Evolutionary conservation across 768 basidiomycete species (phyloP).

Genomic region (Boletus fagicola): DNA sequence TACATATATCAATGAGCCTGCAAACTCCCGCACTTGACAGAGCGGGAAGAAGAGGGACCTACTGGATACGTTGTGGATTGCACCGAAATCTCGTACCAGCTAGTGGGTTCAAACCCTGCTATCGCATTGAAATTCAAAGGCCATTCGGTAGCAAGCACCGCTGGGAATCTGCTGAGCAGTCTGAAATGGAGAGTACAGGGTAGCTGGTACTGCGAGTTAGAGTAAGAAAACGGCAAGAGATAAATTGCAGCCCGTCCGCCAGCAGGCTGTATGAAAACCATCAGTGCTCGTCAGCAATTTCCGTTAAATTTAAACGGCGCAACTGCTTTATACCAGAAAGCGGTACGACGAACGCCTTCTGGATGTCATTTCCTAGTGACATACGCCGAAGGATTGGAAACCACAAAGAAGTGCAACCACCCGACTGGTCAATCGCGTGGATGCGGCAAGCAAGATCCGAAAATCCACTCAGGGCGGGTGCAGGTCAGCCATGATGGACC

Average conservation of each 20-base stretch:
- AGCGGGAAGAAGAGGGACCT: not conserved
- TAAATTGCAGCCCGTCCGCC: slow-evolving; percentile 1
- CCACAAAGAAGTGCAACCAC: not conserved
- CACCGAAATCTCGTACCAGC: not conserved
- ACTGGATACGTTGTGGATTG: not conserved
- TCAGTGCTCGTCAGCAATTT: slow-evolving; percentile 21
- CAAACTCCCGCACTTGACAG: not conserved
- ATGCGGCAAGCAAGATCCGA: not conserved
- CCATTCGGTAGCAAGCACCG: slow-evolving; percentile 2
- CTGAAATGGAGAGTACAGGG: not conserved
- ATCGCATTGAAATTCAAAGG: not conserved
- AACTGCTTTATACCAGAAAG: slow-evolving; percentile 11
- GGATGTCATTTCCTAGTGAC: slow-evolving; percentile 3
- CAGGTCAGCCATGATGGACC: not conserved
- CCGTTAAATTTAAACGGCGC: slow-evolving; percentile 27
- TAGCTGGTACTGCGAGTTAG: not conserved
- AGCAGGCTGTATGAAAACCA: slow-evolving; percentile 13
- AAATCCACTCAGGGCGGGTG: not conserved
- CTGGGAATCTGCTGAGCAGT: not conserved
- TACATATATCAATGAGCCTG: not conserved
- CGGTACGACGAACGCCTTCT: slow-evolving; percentile 7
- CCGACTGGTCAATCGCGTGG: not conserved
- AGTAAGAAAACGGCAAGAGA: slow-evolving; percentile 8
- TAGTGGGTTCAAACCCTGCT: not conserved
- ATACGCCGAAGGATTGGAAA: not conserved